Percentiles rank a stretch among this genome's conserved stretches.
phyloP scores from a whole-genome alignment of 306 rosid species.

The Rosa chinensis region DNA sequence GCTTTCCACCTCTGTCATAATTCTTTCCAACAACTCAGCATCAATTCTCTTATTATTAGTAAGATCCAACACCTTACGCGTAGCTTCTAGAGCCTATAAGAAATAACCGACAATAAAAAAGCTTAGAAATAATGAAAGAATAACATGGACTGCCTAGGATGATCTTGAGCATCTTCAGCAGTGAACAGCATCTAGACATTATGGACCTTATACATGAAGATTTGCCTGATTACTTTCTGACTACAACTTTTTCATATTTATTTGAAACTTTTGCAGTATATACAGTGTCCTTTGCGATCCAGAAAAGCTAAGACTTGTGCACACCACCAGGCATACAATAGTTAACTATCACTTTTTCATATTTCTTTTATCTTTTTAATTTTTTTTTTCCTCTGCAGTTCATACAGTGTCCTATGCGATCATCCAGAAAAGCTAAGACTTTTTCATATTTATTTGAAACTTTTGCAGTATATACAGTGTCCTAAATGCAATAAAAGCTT shows the following conservation, averaged over 20 bases:
- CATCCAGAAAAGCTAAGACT: slow-evolving; percentile 8
- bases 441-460: too few relatives aligned
- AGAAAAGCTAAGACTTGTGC: too few relatives aligned
- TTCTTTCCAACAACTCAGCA: slow-evolving; percentile 57
- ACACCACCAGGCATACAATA: too few relatives aligned
- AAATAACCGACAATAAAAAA: slow-evolving; percentile 25
- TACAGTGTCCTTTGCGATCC: too few relatives aligned
- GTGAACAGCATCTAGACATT: not conserved
- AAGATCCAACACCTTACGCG: slow-evolving; percentile 63
- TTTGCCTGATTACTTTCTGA: not conserved
- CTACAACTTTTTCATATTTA: not conserved
- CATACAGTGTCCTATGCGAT: too few relatives aligned
- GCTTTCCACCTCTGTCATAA: slow-evolving; percentile 62
- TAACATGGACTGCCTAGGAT: not conserved
- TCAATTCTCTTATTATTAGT: slow-evolving; percentile 65
- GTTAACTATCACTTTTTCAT: too few relatives aligned
- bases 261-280: too few relatives aligned
- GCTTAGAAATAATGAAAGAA: not conserved
- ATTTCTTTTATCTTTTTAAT: too few relatives aligned
- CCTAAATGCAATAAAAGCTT: slow-evolving; percentile 74
- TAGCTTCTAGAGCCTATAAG: slow-evolving; percentile 81
- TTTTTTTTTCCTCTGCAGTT: too few relatives aligned
- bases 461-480: too few relatives aligned
- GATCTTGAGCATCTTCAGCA: not conserved
- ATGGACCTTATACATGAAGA: not conserved